phyloP scores from a whole-genome alignment of 768 basidiomycete species.

The Baorangia bicolor region DNA sequence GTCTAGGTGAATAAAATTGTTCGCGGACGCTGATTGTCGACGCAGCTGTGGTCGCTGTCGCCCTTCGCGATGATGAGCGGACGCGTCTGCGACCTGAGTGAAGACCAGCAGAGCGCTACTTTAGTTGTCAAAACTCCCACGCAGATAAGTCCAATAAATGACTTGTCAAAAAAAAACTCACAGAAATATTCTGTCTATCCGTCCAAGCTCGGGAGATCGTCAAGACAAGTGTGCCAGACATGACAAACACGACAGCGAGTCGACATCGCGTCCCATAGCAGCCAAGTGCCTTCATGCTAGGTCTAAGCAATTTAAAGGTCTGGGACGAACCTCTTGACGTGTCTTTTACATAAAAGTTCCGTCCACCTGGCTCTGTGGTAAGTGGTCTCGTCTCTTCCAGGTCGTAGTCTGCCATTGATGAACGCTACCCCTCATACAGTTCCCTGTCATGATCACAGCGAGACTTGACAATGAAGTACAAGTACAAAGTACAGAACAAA shows the following conservation, averaged over 20 bases:
- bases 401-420: not conserved
- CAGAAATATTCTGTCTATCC: not conserved
- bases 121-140: conserved; percentile 20
- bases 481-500: not conserved
- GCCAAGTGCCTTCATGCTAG: not conserved
- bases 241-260: not conserved
- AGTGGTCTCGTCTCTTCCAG: not conserved
- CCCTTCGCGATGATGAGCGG: conserved; percentile 24
- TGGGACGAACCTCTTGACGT: not conserved
- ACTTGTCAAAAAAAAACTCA: conserved; percentile 3
- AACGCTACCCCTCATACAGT: too few relatives aligned
- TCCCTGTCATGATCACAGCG: not conserved
- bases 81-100: conserved; percentile 18
- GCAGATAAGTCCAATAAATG: conserved; percentile 14
- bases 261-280: not conserved
- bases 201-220: not conserved
- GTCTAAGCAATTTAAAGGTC: not conserved
- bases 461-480: not conserved
- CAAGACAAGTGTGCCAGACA: not conserved
- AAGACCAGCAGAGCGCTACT: not conserved
- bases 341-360: not conserved
- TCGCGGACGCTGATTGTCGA: conserved; percentile 5
- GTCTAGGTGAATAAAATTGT: not conserved
- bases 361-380: not conserved
- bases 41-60: conserved; percentile 16